Evolutionary conservation across 2,329 filamentous ascomycete genomes (phyloP), one percentile per base, ranked within the genome.

Genomic region (Waltergamsia citrina): DNA sequence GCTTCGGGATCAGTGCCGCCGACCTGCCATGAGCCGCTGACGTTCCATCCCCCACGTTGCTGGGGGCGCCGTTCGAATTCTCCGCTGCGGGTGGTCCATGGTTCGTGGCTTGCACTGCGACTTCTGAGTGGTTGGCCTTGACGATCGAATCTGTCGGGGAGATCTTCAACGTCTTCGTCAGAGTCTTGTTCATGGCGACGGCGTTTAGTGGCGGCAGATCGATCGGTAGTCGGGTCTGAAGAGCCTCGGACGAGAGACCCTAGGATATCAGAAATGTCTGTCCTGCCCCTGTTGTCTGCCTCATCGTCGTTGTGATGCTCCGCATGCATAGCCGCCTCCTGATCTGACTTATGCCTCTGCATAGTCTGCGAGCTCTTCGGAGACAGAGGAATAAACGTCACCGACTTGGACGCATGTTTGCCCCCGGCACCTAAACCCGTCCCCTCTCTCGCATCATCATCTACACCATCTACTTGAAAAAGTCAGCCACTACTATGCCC

Each of bases 321-420:
- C 4, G 34, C 42, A 12, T 41, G 40, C 16, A 42, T 41, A 4
- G 48, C 44, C n/a, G 48, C 38, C 17, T 46, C 49, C 15, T 62
- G 56, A 10, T 56, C 50, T 22, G 47, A 47, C 25, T 48, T 58
- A 38, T 67, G 66, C 18, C 54, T 49, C 15, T 55, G 50, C 45
- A 70, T 60, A 1, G 65, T 68, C 35, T 50, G 57, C 0, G 61
- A 61, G 12, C 65, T 69, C 34, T 64, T 60, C 1, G 68, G 68
- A 3, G 67, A 71, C 26, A 72, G 45, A 1, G 68, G 67, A 3
- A 61, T 57, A 35, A 70, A 72, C 2, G 52, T 43, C 2, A 71
- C 65, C 1, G 62, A 61, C 39, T 67, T 67, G 16, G 53, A 38
- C 5, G 17, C 17, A n/a, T n/a, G n/a, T n/a, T n/a, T n/a, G n/a